These are phyloP conservation scores for Scleromitrula shiraiana DNA, from an alignment of 2,329 filamentous ascomycete genomes.

Conservation along the genomic window DNA sequence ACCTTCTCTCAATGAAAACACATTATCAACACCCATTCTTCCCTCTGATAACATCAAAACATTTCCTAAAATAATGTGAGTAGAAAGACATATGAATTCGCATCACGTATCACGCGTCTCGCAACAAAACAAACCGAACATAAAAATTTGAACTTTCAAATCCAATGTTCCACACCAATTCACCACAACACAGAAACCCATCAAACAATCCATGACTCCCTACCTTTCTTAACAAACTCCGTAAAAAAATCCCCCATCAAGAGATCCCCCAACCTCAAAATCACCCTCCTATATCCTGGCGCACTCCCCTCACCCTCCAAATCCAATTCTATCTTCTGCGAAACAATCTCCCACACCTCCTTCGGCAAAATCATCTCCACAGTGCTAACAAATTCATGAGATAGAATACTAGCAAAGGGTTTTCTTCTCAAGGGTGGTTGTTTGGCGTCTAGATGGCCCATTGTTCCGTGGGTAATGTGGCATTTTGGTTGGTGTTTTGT, in stretches of 20 bases:
- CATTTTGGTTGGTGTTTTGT: conserved; percentile 51
- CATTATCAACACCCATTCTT: conserved; percentile 58
- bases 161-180: too few relatives aligned
- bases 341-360: conserved; percentile 48
- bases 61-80: conserved; percentile 46
- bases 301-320: too few relatives aligned
- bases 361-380: conserved; percentile 66
- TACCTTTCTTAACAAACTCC: conserved; percentile 64
- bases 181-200: too few relatives aligned
- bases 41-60: conserved; percentile 80
- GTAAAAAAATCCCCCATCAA: conserved; percentile 71
- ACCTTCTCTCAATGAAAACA: conserved; percentile 66
- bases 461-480: conserved; percentile 60
- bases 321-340: conserved; percentile 28
- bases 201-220: too few relatives aligned
- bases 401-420: conserved; percentile 63
- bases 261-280: conserved; percentile 64
- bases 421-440: conserved; percentile 65
- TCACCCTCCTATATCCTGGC: conserved; percentile 58
- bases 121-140: too few relatives aligned
- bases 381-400: conserved; percentile 61
- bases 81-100: not conserved
- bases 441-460: conserved; percentile 62
- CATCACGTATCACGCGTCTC: too few relatives aligned
- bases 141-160: too few relatives aligned